phyloP scores from a whole-genome alignment of 2,329 filamentous ascomycete genomes.

The Rhynchosporium secalis region DNA sequence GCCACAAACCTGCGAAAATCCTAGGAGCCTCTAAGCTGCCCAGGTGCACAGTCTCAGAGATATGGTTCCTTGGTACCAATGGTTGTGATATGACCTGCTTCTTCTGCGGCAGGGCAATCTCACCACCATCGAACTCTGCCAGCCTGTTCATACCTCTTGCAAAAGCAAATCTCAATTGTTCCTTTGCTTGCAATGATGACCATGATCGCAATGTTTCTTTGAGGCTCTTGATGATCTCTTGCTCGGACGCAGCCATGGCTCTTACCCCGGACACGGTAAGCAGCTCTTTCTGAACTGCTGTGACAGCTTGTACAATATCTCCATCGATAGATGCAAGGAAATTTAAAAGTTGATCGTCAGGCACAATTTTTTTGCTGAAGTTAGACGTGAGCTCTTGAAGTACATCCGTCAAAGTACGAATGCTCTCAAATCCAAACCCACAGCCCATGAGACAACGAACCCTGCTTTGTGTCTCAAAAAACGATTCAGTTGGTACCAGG shows the following conservation, averaged over 20 bases:
- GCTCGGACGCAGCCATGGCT: conserved; percentile 22
- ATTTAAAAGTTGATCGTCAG: conserved; percentile 25
- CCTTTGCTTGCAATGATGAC: neutral
- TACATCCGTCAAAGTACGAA: conserved; percentile 28
- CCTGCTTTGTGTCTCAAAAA: conserved; percentile 27
- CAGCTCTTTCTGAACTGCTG: conserved; percentile 34
- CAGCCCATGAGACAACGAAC: conserved; percentile 41
- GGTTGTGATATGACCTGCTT: neutral
- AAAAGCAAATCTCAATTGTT: conserved; percentile 1
- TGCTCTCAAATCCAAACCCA: conserved; percentile 38
- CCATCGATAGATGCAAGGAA: conserved; percentile 39
- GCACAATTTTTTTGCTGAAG: neutral
- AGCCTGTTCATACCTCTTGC: neutral
- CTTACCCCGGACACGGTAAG: conserved; percentile 20
- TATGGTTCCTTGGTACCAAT: neutral
- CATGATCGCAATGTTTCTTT: conserved; percentile 7
- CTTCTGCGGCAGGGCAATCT: neutral
- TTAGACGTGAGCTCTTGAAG: conserved; percentile 23
- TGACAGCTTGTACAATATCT: conserved; percentile 35
- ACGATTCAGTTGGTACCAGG: conserved; percentile 13
- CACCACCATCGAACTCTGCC: neutral
- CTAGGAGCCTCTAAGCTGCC: conserved; percentile 42
- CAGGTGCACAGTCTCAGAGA: conserved; percentile 40
- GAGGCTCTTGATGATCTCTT: conserved; percentile 14
- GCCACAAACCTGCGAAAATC: conserved; percentile 50